Percentiles rank a stretch among this genome's conserved stretches.
phyloP scores from a whole-genome alignment of 2,329 filamentous ascomycete species.

The Alternaria arborescens region DNA sequence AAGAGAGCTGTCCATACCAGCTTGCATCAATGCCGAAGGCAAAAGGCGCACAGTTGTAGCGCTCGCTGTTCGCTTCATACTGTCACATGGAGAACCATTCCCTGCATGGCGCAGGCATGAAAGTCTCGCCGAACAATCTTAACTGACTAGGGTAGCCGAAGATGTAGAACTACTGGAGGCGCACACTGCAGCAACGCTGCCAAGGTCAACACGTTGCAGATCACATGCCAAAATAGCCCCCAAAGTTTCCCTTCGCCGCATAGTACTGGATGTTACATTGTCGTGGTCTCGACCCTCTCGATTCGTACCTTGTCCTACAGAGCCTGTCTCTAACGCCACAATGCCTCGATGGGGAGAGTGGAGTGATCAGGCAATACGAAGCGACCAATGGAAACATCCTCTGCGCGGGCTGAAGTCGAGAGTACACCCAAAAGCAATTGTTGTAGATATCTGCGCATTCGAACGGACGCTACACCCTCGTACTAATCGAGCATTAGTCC shows the following conservation, averaged over 20 bases:
- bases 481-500: background rate
- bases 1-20: background rate
- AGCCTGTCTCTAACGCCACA: background rate
- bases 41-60: background rate
- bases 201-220: background rate
- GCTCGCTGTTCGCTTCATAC: background rate
- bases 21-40: background rate
- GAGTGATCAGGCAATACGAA: background rate
- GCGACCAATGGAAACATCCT: background rate
- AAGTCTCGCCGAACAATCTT: background rate
- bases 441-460: background rate
- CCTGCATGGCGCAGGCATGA: background rate
- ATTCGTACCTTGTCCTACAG: background rate
- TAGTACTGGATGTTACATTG: background rate
- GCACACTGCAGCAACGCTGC: background rate
- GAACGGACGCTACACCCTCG: background rate
- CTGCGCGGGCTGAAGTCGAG: background rate
- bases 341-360: background rate
- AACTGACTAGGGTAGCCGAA: background rate
- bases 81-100: background rate
- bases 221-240: no score
- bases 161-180: background rate
- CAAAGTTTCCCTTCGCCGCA: no score
- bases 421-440: background rate
- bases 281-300: background rate